A percentile compares a stretch with the other conserved stretches of the same genome.
Evolutionary conservation across 2,329 filamentous ascomycete genomes (phyloP).

Genomic region (Nannizziopsis arthrosporioides): DNA sequence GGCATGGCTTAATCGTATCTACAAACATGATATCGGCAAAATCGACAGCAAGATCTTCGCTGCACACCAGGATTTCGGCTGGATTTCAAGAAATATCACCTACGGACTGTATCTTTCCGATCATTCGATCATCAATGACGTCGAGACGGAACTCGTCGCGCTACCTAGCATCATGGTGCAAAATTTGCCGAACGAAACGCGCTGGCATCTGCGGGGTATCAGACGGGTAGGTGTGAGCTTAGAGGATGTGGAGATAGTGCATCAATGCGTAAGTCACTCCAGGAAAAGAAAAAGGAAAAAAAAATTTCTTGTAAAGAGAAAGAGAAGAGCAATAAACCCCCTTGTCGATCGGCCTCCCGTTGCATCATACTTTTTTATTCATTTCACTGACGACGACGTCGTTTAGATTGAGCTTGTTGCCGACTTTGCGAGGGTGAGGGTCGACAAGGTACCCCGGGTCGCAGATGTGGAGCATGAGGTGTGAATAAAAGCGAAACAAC

Average conservation of each 20-base stretch:
- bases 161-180: constrained; percentile 37
- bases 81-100: constrained; percentile 61
- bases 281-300: not conserved
- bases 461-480: constrained; percentile 13
- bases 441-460: constrained; percentile 12
- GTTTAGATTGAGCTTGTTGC: constrained; percentile 12
- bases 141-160: constrained; percentile 37
- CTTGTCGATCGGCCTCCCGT: too few species aligned
- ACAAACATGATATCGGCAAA: constrained; percentile 37
- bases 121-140: constrained; percentile 29
- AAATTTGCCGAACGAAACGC: constrained; percentile 31
- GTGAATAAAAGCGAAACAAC: not conserved
- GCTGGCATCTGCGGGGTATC: constrained; percentile 38
- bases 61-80: constrained; percentile 28
- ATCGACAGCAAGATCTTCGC: constrained; percentile 4
- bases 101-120: constrained; percentile 48
- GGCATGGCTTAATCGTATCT: constrained; percentile 47
- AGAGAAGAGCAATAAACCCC: too few species aligned
- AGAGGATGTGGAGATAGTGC: constrained; percentile 31
- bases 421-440: constrained; percentile 10
- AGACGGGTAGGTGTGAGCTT: constrained; percentile 30
- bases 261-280: constrained; percentile 12
- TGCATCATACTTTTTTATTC: not conserved
- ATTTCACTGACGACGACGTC: not conserved
- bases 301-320: too few species aligned